Evolutionary conservation across 805 yeast species (phyloP), one percentile per base, ranked within the genome.

Genomic region (Saccharomycopsis microspora): DNA sequence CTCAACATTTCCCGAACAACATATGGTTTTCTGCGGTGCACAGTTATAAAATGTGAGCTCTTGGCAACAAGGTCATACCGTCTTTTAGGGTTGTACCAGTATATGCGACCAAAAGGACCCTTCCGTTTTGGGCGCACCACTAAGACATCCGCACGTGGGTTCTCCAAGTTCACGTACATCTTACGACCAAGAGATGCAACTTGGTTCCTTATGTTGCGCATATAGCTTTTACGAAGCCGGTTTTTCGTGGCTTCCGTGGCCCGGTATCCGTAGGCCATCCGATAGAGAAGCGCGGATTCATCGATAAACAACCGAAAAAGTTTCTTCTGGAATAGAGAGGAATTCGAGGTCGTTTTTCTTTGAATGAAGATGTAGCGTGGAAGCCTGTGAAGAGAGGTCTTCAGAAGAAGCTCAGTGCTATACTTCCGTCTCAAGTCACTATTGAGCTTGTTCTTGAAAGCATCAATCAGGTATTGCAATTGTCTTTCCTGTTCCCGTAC

Each of bases 11-110:
- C n/a, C 27, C 27, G 11, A 38, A 38, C 27, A 7, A n/a, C 10
- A 10, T 34, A 10, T 34, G 37, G 11, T 10, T 34, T 10, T 34
- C 11, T n/a, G 37, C 11, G 37, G 37, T 34, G 11, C 11, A 34
- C 10, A 10, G 37, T n/a, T 4, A 39, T 38, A 28, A 34, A 29
- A 29, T 36, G 38, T 34, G 33, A 36, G 33, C 35, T 19, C 19
- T 19, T 19, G 19, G 19, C 19, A 19, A 19, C 36, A 2, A 34
- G n/a, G 8, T 45, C 48, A 31, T 32, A 39, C 45, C 67, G 56
- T 41, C 57, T 59, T 2, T 53, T 50, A 5, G 56, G 56, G 37
- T 61, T 62, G 32, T 63, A 50, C 68, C 68, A 64, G 47, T 59
- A 56, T 33, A 64, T 53, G 45, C 66, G 59, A 28, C 58, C 61